Evolutionary conservation across 306 rosid genomes (phyloP).

Genomic region (Fragaria iinumae): DNA sequence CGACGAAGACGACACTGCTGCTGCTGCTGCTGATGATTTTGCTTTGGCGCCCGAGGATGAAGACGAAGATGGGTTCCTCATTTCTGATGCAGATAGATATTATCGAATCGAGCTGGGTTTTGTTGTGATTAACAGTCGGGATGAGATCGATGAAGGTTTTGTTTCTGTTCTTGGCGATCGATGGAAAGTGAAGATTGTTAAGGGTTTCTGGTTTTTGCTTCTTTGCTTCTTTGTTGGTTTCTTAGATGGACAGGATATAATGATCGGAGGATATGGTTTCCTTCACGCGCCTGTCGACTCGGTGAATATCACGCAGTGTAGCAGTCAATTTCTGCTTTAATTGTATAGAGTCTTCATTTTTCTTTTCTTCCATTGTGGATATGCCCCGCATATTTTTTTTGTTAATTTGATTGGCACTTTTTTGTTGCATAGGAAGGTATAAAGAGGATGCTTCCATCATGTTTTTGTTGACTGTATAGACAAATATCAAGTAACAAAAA

Average conservation of each 20-base stretch:
- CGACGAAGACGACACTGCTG: neutral
- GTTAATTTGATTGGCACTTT: neutral
- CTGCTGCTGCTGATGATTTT: neutral
- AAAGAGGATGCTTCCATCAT: neutral
- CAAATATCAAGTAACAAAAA: no score
- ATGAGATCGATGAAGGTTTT: neutral
- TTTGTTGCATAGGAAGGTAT: neutral
- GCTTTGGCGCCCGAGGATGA: neutral
- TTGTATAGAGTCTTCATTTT: neutral
- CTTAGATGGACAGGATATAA: neutral
- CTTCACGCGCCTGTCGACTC: neutral
- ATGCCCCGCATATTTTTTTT: neutral
- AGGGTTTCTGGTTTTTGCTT: conserved; percentile 5
- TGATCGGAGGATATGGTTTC: neutral
- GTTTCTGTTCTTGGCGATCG: neutral
- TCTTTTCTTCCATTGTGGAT: neutral
- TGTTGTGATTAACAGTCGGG: neutral
- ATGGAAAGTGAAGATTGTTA: neutral
- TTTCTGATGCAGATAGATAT: neutral
- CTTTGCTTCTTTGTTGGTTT: neutral
- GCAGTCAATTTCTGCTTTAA: neutral
- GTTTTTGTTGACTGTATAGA: no score
- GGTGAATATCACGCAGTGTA: neutral
- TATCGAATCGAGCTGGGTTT: neutral
- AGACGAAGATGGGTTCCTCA: conserved; percentile 21